phyloP scores from a whole-genome alignment of 306 rosid genomes.

The Begonia masoniana region DNA sequence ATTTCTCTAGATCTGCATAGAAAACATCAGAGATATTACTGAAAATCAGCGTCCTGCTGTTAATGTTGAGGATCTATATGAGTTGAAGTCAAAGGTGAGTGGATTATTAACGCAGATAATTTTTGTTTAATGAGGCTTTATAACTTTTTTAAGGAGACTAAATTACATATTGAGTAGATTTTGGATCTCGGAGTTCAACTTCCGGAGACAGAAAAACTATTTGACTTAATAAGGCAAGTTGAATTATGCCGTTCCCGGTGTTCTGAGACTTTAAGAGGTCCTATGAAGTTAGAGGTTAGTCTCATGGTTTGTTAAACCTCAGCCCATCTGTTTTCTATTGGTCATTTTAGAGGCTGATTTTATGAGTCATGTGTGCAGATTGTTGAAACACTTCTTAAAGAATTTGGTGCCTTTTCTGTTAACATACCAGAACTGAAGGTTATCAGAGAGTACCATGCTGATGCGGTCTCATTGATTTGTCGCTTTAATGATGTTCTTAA shows the following conservation, averaged over 20 bases:
- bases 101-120: constrained; percentile 7
- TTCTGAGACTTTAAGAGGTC: constrained; percentile 42
- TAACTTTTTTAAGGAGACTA: constrained; percentile 4
- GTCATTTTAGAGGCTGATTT: constrained; percentile 10
- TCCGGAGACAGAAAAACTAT: constrained; percentile 51
- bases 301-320: constrained; percentile 5
- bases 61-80: constrained; percentile 46
- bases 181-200: constrained; percentile 50
- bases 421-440: constrained; percentile 68
- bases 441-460: constrained; percentile 46
- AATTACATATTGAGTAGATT: constrained; percentile 32
- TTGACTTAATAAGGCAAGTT: constrained; percentile 43
- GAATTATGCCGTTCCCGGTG: constrained; percentile 52
- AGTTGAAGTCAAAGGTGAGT: constrained; percentile 64
- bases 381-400: constrained; percentile 52
- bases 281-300: constrained; percentile 61
- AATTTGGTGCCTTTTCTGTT: constrained; percentile 42
- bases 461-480: constrained; percentile 55
- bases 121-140: constrained; percentile 12
- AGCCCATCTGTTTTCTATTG: constrained; percentile 5
- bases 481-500: constrained; percentile 37
- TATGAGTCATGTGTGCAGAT: constrained; percentile 36
- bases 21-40: constrained; percentile 34
- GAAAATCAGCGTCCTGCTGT: constrained; percentile 33
- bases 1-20: constrained; percentile 46